Base-by-base conservation (phyloP, 768 basidiomycete species). In the Plicaturopsis crispa region DNA sequence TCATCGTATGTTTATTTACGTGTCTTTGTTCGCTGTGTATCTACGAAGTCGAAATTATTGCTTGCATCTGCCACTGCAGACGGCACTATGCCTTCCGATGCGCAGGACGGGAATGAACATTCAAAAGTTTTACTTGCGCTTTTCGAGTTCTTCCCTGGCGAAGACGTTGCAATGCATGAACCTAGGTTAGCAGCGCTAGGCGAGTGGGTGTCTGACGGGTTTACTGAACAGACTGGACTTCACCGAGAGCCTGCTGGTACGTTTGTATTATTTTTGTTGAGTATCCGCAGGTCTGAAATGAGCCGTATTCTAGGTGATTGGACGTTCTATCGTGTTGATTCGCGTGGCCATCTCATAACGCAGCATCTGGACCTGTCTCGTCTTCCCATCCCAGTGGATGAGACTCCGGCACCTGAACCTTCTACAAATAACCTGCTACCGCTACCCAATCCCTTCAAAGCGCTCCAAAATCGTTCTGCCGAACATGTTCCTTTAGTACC, bases 391-490 rank as follows among this genome's bases (percentile, higher is more conserved):
- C 43, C 48, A 8, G 46, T 55, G 19, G 39, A 39, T 7, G 56
- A 56, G 11, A 42, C 35, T 4, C 38, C 35, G 35, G 40, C 50
- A 19, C 36, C 55, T 14, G 61, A 66, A 18, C 49, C 62, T 33
- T 50, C 59, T 26, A 45, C 44, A 28, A 51, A 45, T 34, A 52
- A 56, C 24, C 36, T 47, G 26, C 52, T 76, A n/a, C 64, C 67
- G 1, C 57, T 83, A n/a, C 65, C 80, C 5, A 81, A 78, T 43
- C 70, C 78, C 3, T 78, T 86, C 63, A 86, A 78, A 51, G 60
- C 66, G 1, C 63, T 74, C 11, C 64, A 65, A 39, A 60, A 60
- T 19, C 64, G 53, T n/a, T 73, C 75, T n/a, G 48, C 64, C 0
- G 80, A 82, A 21, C 62, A 66, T 37, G 36, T 72, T 3, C 28